Conservation (phyloP, 139 green algal genomes). For the Chlamydomonas applanata region DNA sequence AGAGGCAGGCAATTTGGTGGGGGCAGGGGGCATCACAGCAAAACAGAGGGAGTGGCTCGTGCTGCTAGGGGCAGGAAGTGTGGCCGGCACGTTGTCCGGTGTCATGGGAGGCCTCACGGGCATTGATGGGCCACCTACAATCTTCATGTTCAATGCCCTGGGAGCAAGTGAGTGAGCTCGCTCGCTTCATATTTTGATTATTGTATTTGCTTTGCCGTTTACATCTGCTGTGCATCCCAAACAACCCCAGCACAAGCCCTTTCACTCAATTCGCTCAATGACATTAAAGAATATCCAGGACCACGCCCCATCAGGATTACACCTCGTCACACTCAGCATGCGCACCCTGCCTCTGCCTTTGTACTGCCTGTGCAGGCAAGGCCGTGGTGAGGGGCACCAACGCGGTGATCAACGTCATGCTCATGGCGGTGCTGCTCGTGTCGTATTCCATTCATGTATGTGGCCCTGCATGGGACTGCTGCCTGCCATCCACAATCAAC, state of each 20-base stretch:
- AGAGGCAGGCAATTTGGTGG: too few species aligned
- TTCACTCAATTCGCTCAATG: too few species aligned
- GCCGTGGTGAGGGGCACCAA: conserved; percentile 18
- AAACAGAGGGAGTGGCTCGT: neutral
- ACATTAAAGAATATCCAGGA: neutral
- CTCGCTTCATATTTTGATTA: too few species aligned
- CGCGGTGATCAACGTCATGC: conserved; percentile 13
- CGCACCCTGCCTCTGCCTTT: neutral
- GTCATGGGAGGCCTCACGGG: conserved; percentile 22
- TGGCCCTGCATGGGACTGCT: too few species aligned
- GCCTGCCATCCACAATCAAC: too few species aligned
- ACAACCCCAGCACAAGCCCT: too few species aligned
- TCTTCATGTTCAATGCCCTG: conserved; percentile 16
- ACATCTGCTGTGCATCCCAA: too few species aligned
- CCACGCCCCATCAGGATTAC: neutral
- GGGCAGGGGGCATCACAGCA: neutral
- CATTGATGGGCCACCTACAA: conserved; percentile 17
- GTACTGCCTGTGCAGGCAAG: conserved; percentile 17
- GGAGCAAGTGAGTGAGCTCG: conserved; percentile 4
- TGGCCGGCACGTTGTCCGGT: conserved; percentile 23
- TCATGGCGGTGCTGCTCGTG: conserved; percentile 15
- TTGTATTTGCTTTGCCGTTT: too few species aligned
- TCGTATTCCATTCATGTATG: neutral
- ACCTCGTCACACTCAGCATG: neutral
- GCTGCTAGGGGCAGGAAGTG: conserved; percentile 4